Conservation (phyloP, 345 rosid genomes). For the Brassica rapa region DNA sequence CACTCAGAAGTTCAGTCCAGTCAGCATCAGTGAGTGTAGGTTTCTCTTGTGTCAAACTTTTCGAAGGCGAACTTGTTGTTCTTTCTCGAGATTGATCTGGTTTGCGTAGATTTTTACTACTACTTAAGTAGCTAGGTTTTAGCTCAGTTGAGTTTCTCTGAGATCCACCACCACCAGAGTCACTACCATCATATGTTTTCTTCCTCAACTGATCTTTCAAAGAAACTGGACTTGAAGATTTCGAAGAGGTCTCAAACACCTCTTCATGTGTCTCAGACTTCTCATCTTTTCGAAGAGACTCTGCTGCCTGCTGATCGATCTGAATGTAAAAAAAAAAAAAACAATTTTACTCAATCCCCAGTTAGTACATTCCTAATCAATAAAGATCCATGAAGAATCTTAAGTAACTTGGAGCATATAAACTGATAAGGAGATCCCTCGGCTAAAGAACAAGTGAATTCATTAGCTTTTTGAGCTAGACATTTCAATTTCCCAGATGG, state of each 20-base stretch:
- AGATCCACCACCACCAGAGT: conserved; percentile 48
- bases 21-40: conserved; percentile 71
- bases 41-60: conserved; percentile 40
- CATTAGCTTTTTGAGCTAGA: neutral
- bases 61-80: conserved; percentile 21
- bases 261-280: conserved; percentile 56
- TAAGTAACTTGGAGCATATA: neutral
- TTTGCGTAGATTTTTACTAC: conserved; percentile 18
- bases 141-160: conserved; percentile 46
- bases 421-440: neutral
- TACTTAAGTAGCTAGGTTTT: conserved; percentile 10
- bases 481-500: neutral
- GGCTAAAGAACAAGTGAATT: neutral
- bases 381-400: conserved; percentile 4
- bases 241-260: conserved; percentile 47
- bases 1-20: conserved; percentile 79
- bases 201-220: conserved; percentile 83
- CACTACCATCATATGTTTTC: conserved; percentile 44
- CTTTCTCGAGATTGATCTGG: conserved; percentile 42
- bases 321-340: conserved; percentile 31
- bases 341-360: conserved; percentile 39
- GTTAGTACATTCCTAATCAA: neutral
- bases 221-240: conserved; percentile 60
- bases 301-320: conserved; percentile 99
- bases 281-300: conserved; percentile 78